phyloP scores from a whole-genome alignment of 768 basidiomycete species.

The Rossbeevera mucosa region DNA sequence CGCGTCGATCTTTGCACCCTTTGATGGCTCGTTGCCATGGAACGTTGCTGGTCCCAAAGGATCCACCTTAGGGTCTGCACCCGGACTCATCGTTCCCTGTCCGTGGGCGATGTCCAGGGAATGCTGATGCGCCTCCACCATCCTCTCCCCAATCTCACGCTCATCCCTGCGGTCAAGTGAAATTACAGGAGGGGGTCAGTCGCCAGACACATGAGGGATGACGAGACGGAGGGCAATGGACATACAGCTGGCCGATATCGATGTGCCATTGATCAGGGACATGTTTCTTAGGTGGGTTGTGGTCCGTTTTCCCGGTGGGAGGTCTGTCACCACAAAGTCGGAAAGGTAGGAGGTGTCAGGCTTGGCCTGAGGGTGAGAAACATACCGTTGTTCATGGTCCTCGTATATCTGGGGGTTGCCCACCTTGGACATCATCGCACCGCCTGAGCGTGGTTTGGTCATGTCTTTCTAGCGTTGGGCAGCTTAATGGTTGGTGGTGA shows the following conservation, averaged over 20 bases:
- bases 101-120: conserved; percentile 25
- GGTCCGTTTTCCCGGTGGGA: conserved; percentile 15
- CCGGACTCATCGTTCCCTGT: conserved; percentile 27
- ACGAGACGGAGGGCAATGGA: not conserved
- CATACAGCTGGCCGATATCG: conserved; percentile 30
- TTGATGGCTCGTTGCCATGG: conserved; percentile 55
- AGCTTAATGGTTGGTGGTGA: not conserved
- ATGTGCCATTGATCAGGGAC: conserved; percentile 35
- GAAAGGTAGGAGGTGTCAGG: not conserved
- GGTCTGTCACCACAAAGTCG: conserved; percentile 14
- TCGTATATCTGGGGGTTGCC: conserved; percentile 47
- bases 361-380: conserved; percentile 2
- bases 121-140: conserved; percentile 31
- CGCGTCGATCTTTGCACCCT: conserved; percentile 56
- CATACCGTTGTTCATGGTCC: conserved; percentile 46
- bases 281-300: conserved; percentile 24
- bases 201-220: not conserved
- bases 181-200: not conserved
- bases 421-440: conserved; percentile 48
- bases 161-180: conserved; percentile 32
- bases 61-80: conserved; percentile 34
- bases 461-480: conserved; percentile 9
- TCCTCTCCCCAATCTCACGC: conserved; percentile 39
- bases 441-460: conserved; percentile 21
- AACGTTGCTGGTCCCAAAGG: conserved; percentile 47